Evolutionary conservation across 169 alveolate genomes (phyloP), one percentile per base, ranked within the genome.

Genomic region (Plasmodium berghei): DNA sequence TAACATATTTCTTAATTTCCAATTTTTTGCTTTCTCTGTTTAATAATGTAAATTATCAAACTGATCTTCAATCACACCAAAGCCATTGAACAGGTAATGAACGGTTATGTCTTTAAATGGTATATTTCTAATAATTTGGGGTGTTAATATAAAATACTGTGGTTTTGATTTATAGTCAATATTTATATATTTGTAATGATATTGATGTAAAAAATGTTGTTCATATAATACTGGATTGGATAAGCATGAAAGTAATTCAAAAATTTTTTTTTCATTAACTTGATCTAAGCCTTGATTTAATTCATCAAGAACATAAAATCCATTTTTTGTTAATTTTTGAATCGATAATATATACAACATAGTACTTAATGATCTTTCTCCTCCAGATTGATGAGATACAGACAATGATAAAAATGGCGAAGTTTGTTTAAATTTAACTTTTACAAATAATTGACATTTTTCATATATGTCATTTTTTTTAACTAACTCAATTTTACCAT

Each of bases 381-480:
- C 96, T 1, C 96, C 96, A 1, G 96, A 93, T 58, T 93, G 96
- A 73, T 93, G 93, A 5, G 96, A 93, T 22, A 94, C 69, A 20
- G 93, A 59, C n/a, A 93, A 80, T 8, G 93, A 93, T 16, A 93
- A 70, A 18, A 93, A 87, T 28, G 93, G 95, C 28, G 90, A 67
- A 18, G 87, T 93, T 5, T 83, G 49, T 80, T 80, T 88, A 83
- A 93, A 93, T 58, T 89, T 91, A 1, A 93, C 95, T 20, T 88
- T 85, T 1, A 93, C 75, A 73, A 40, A 72, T 56, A 93, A 45
- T 92, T 88, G 83, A 20, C 95, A 88, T 14, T 86, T 93, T 70
- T 89, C 90, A 28, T 86, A 87, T 49, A 73, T 24, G 14, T 93
- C 94, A 73, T 87, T 61, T 62, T 89, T 83, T 59, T 89, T 90